Conservation (phyloP, 1,284 basidiomycete genomes). For the Pholiota adiposa region DNA sequence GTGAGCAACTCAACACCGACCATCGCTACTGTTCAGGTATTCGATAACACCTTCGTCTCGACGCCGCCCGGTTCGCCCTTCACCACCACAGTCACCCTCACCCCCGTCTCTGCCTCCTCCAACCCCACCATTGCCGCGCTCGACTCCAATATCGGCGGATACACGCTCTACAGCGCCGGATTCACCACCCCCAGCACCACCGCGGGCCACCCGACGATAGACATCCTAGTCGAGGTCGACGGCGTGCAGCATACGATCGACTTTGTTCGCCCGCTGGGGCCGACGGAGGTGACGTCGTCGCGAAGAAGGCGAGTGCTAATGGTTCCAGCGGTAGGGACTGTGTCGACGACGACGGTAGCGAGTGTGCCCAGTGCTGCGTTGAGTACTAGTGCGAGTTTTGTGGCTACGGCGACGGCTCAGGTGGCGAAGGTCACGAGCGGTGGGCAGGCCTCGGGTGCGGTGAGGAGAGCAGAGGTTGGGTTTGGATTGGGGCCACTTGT, state of each 20-base stretch:
- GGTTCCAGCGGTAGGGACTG: not conserved
- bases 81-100: not conserved
- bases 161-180: not conserved
- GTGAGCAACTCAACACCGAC: not conserved
- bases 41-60: not conserved
- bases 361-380: not conserved
- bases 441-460: not conserved
- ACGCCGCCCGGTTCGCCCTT: not conserved
- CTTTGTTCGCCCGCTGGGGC: not conserved
- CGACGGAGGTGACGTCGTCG: not conserved
- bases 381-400: not conserved
- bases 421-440: not conserved
- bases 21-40: not conserved
- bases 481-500: not conserved
- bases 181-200: constrained; percentile 1
- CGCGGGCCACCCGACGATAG: not conserved
- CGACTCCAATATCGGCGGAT: not conserved
- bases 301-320: not conserved
- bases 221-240: constrained; percentile 1
- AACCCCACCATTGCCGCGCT: not conserved
- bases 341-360: not conserved
- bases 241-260: not conserved
- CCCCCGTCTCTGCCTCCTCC: not conserved
- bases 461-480: not conserved
- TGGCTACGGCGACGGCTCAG: not conserved